These are phyloP conservation scores for Pyrus communis DNA, from an alignment of 306 rosid species.

Conservation along the genomic window DNA sequence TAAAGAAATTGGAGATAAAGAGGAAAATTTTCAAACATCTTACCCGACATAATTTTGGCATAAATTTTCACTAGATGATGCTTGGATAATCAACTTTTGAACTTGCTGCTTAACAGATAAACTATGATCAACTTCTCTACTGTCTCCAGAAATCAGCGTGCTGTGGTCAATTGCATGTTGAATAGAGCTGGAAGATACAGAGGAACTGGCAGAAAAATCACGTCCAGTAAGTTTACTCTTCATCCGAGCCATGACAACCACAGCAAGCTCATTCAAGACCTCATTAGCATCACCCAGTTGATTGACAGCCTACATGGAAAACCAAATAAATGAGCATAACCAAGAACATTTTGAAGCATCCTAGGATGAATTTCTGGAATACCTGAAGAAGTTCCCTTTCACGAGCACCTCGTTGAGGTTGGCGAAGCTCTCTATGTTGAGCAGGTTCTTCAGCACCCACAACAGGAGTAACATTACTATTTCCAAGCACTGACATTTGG, in stretches of 20 bases:
- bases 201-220: constrained; percentile 69
- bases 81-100: constrained; percentile 77
- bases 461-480: constrained; percentile 57
- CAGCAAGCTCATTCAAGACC: constrained; percentile 95
- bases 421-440: constrained; percentile 62
- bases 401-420: constrained; percentile 96
- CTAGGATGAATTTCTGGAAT: constrained; percentile 1
- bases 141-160: constrained; percentile 64
- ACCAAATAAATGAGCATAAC: constrained; percentile 19
- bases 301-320: constrained; percentile 67
- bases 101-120: constrained; percentile 85
- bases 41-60: constrained; percentile 99
- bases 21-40: constrained; percentile 17
- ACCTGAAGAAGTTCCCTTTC: constrained; percentile 98
- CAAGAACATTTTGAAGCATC: constrained; percentile 16
- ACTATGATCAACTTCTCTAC: constrained; percentile 85
- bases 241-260: constrained; percentile 98
- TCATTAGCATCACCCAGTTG: constrained; percentile 98
- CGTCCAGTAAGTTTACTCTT: constrained; percentile 94
- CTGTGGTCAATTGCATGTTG: constrained; percentile 64
- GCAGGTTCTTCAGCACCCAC: constrained; percentile 74
- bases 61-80: constrained; percentile 79
- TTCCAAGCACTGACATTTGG: constrained; percentile 69
- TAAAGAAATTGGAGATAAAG: neutral
- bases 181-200: constrained; percentile 43